Evolutionary conservation across 208 protist species (phyloP), one percentile per base, ranked within the genome.

Genomic region (Herpetomonas tarakana): DNA sequence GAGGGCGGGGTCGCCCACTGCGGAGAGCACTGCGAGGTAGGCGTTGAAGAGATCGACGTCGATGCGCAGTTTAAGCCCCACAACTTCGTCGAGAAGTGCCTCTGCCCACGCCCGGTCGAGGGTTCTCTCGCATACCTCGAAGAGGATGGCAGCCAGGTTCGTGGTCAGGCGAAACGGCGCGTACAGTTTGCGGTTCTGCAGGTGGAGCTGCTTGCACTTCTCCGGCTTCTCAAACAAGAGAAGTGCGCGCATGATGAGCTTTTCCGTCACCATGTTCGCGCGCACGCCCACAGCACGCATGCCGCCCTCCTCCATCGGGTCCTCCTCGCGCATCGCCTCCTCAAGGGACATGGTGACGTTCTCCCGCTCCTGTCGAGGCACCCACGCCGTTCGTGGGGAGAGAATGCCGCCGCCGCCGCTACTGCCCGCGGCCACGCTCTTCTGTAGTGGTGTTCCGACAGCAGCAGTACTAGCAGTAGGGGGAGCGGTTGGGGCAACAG

Each of bases 231-330:
- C 65, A 55, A 89, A 67, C 16, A 62, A 21, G 0, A 83, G 35
- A 39, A 77, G 87, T 2, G 84, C 83, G 21, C 64, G 45, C 0
- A 92, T 71, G 22, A 96, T 78, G 19, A 87, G 52, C 25, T 80
- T 66, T 65, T 93, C 95, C 0, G 87, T 95, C 55, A 81, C 81
- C 2, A 80, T 52, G 45, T 93, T 91, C 2, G 83, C 74, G 39
- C 69, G 68, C n/a, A 91, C 72, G 4, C 77, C 74, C 7, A 31
- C 55, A 22, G 77, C 76, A 18, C 68, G 54, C 38, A 94, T 88
- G 62, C 81, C 73, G 41, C 79, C 77, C 11, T 80, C 62, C 3
- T 66, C 58, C 11, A 75, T 58, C 19, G 54, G 55, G 30, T 85
- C 71, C 39, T 89, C 83, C 4, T 65, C 64, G 1, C 68, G 70